Base-by-base conservation (phyloP, 257 asterid species). In the Petrea volubilis region DNA sequence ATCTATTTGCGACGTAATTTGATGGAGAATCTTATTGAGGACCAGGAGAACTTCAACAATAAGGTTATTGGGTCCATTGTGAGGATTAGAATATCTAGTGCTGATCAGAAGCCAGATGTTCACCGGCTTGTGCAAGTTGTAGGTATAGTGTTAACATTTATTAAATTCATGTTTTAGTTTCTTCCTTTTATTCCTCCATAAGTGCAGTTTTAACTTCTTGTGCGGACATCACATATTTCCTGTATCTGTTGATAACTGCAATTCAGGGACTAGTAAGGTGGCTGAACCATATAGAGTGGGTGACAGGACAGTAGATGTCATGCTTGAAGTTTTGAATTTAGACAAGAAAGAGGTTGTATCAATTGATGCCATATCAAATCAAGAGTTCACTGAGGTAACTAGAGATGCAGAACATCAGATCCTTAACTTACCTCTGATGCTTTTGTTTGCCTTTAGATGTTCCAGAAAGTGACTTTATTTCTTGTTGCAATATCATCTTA, bases 51-150 rank as follows among this genome's bases (percentile, higher is more conserved):
- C 75, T 92, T 90, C 77, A 83, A 73, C 75, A 81, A 63, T 68
- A 87, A 81, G 79, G 96, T 88, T 52, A 53, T 83, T 70, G 97
- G 97, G 36, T 84, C 96, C 23, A 74, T 92, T 77, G 97, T 92
- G 67, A 87, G 98, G 75, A 95, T 95, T 70, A 84, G 79, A 78
- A 78, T 92, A 80, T 78, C 96, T 51, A 75, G 83, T 74, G 78
- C 73, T 69, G 98, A 90, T 76, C 96, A 80, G 84, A 85, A 85
- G 82, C 90, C 84, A 71, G 94, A 95, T 61, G 76, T 92, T 77
- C 81, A 80, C 85, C 83, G 99, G 87, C 95, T 95, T 71, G 99
- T 92, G 68, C 94, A 88, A 85, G 98, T 95, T 75, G 89, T 86
- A 79, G 99, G 98, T 92, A 88, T 66, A 65, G 36, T 64, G 68